These are phyloP conservation scores for Chlamydomonas eustigma DNA, from an alignment of 139 green algal genomes.

Conservation along the genomic window DNA sequence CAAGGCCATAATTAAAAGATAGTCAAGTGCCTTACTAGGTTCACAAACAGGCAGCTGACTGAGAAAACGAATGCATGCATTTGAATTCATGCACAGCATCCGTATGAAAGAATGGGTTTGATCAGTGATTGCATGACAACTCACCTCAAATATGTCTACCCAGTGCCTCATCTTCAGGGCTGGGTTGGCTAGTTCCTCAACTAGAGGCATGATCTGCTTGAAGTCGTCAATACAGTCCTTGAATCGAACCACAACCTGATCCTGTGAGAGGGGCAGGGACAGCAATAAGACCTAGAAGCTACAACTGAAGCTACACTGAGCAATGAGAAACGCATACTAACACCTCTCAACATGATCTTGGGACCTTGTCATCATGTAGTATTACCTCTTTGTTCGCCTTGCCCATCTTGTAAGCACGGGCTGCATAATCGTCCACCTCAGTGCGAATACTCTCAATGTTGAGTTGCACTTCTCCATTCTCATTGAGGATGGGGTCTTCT, in stretches of 20 bases:
- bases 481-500: slow-evolving; percentile 56
- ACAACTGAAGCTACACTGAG: too few relatives aligned
- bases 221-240: slow-evolving; percentile 69
- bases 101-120: slow-evolving; percentile 8
- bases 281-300: too few relatives aligned
- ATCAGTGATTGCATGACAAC: too few relatives aligned
- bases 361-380: too few relatives aligned
- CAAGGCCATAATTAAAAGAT: too few relatives aligned
- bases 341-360: too few relatives aligned
- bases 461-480: background rate
- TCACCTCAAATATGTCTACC: slow-evolving; percentile 35
- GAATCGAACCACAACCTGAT: slow-evolving; percentile 51
- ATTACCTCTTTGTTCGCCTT: slow-evolving; percentile 64
- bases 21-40: too few relatives aligned
- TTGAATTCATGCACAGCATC: slow-evolving; percentile 20
- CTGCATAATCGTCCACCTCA: slow-evolving; percentile 24
- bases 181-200: slow-evolving; percentile 30
- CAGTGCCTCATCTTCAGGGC: slow-evolving; percentile 35
- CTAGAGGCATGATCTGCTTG: slow-evolving; percentile 49
- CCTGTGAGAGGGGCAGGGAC: slow-evolving; percentile 30
- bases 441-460: background rate
- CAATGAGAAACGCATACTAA: too few relatives aligned
- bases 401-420: slow-evolving; percentile 62
- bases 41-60: too few relatives aligned
- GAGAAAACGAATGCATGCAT: slow-evolving; percentile 23